Percentiles rank a stretch among this genome's conserved stretches.
Conservation (phyloP, 2,329 filamentous ascomycete genomes). For the Pseudocercospora vitis region DNA sequence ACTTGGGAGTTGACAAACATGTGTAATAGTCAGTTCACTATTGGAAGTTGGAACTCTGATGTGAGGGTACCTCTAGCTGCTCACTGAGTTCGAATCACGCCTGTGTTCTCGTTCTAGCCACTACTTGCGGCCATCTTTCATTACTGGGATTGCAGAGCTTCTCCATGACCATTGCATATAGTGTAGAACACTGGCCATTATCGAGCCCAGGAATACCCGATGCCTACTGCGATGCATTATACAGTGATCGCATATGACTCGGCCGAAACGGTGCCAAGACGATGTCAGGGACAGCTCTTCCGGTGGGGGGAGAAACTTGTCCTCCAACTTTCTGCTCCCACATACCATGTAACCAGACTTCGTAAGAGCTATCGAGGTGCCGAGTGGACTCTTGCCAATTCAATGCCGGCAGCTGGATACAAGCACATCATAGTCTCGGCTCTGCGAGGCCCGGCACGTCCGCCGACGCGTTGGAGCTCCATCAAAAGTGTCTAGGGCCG, state of each 20-base stretch:
- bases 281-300: too few relatives aligned
- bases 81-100: constrained; percentile 7
- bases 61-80: constrained; percentile 16
- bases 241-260: too few relatives aligned
- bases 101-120: not conserved
- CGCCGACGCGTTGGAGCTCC: constrained; percentile 10
- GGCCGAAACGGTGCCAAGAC: too few relatives aligned
- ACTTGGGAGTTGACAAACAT: constrained; percentile 68
- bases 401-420: not conserved
- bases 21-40: constrained; percentile 60
- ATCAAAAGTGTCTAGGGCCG: not conserved
- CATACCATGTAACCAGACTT: not conserved
- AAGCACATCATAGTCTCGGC: constrained; percentile 10
- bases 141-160: too few relatives aligned
- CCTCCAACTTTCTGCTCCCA: not conserved
- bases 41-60: constrained; percentile 46
- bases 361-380: not conserved
- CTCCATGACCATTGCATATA: too few relatives aligned
- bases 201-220: too few relatives aligned
- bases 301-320: not conserved
- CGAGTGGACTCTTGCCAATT: constrained; percentile 1
- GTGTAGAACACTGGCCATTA: too few relatives aligned
- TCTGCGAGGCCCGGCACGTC: constrained; percentile 2
- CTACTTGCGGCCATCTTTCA: too few relatives aligned
- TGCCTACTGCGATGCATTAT: too few relatives aligned